Evolutionary conservation across 2,329 filamentous ascomycete genomes (phyloP).

Genomic region (Talaromyces sp.): DNA sequence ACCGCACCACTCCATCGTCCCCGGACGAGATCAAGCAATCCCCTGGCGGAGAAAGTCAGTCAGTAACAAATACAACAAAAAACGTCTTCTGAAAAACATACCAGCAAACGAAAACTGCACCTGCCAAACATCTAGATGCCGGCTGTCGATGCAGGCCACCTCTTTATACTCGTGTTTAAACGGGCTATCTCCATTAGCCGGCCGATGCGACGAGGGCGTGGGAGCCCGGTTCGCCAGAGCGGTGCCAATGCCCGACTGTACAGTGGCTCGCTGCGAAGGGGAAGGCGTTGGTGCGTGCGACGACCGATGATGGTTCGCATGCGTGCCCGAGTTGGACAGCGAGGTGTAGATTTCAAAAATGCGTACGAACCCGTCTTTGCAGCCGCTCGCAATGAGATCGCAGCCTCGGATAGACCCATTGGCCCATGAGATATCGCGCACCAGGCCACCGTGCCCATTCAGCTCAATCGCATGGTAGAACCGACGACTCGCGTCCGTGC

Average conservation of each 20-base stretch:
- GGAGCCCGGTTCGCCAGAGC: conserved; percentile 34
- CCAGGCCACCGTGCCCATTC: conserved; percentile 65
- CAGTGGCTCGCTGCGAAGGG: conserved; percentile 24
- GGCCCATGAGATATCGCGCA: conserved; percentile 88
- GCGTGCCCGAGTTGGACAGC: conserved; percentile 20
- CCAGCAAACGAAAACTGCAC: conserved; percentile 40
- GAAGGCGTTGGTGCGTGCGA: conserved; percentile 22
- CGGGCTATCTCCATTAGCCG: conserved; percentile 28
- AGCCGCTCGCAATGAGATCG: conserved; percentile 85
- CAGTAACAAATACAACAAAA: neutral
- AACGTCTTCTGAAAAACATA: conserved; percentile 16
- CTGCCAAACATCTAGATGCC: conserved; percentile 42
- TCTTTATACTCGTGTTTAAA: conserved; percentile 39
- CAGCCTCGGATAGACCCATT: conserved; percentile 85
- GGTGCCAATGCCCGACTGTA: conserved; percentile 38
- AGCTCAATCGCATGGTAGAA: conserved; percentile 83
- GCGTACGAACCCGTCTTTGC: conserved; percentile 82
- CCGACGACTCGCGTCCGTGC: conserved; percentile 66
- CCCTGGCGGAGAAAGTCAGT: conserved; percentile 19
- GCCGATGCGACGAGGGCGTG: conserved; percentile 25
- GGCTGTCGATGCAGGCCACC: conserved; percentile 39
- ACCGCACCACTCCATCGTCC: conserved; percentile 37
- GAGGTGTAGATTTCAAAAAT: conserved; percentile 65
- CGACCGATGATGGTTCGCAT: conserved; percentile 19
- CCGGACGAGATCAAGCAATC: conserved; percentile 40